These are phyloP conservation scores for Trichaptum fuscoviolaceum DNA, from an alignment of 768 basidiomycete species.

Conservation along the genomic window DNA sequence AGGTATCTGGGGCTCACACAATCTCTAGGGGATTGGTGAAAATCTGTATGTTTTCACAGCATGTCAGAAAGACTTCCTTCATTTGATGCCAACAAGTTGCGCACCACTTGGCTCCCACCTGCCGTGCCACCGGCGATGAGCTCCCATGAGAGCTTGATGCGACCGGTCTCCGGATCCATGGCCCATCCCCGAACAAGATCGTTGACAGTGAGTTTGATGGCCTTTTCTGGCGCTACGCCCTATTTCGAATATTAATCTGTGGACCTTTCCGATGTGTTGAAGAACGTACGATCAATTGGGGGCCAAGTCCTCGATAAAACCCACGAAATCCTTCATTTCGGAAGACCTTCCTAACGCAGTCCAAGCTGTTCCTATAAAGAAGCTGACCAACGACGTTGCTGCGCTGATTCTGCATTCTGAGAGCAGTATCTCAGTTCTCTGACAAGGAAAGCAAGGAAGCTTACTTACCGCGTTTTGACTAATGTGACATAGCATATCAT, in stretches of 20 bases:
- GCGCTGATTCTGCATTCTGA: slow-evolving; percentile 95
- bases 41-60: slow-evolving; percentile 43
- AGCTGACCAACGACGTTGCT: slow-evolving; percentile 95
- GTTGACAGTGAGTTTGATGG: slow-evolving; percentile 97
- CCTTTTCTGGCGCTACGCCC: slow-evolving; percentile 97
- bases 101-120: slow-evolving; percentile 95
- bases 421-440: neutral
- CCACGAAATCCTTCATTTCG: slow-evolving; percentile 89
- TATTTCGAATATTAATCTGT: slow-evolving; percentile 23
- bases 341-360: slow-evolving; percentile 92
- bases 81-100: slow-evolving; percentile 27
- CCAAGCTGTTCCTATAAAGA: slow-evolving; percentile 92
- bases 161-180: slow-evolving; percentile 93
- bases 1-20: slow-evolving; percentile 50
- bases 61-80: neutral
- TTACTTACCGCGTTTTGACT: slow-evolving; percentile 72
- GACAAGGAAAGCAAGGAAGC: slow-evolving; percentile 7
- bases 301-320: slow-evolving; percentile 96
- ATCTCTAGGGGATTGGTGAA: slow-evolving; percentile 98
- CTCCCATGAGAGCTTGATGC: slow-evolving; percentile 91
- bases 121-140: slow-evolving; percentile 87
- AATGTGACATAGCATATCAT: neutral
- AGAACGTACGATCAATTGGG: slow-evolving; percentile 76
- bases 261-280: neutral
- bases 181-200: slow-evolving; percentile 79